phyloP scores from a whole-genome alignment of 2,329 filamentous ascomycete species.

The Mycosphaerelloides madeirae region DNA sequence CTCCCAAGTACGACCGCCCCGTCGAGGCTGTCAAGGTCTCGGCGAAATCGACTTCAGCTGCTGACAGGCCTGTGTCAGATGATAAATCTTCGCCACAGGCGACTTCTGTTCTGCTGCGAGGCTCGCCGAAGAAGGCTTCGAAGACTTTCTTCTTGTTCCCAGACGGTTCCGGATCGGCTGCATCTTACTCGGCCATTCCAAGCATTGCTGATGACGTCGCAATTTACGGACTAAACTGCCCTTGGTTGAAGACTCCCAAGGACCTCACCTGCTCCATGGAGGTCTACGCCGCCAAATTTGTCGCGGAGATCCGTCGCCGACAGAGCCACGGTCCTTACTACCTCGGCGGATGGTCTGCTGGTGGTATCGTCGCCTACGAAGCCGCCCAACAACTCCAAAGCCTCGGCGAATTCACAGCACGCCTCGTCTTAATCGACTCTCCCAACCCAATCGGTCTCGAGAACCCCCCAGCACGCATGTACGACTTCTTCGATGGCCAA shows the following conservation, averaged over 20 bases:
- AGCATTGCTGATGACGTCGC: conserved; percentile 30
- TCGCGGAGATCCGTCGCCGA: conserved; percentile 39
- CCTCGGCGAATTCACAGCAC: conserved; percentile 21
- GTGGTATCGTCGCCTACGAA: conserved; percentile 60
- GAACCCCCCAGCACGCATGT: conserved; percentile 54
- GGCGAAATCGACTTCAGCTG: not conserved
- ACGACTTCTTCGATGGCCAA: conserved; percentile 42
- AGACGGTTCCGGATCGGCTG: conserved; percentile 45
- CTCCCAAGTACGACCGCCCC: not conserved
- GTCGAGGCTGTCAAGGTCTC: no score
- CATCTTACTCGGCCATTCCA: conserved; percentile 43
- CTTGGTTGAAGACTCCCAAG: conserved; percentile 26
- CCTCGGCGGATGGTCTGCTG: conserved; percentile 70
- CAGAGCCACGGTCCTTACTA: conserved; percentile 54
- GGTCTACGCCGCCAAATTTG: not conserved
- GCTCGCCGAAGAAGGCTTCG: conserved; percentile 10
- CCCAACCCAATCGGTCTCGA: conserved; percentile 44
- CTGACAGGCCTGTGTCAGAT: not conserved
- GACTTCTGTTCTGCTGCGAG: conserved; percentile 16
- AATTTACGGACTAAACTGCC: conserved; percentile 42
- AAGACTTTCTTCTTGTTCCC: conserved; percentile 37
- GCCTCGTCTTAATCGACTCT: conserved; percentile 26
- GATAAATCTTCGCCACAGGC: not conserved
- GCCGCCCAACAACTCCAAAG: conserved; percentile 20
- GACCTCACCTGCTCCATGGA: conserved; percentile 1